Conservation (phyloP, 805 yeast species). For the Zygotorulaspora chibaensis region DNA sequence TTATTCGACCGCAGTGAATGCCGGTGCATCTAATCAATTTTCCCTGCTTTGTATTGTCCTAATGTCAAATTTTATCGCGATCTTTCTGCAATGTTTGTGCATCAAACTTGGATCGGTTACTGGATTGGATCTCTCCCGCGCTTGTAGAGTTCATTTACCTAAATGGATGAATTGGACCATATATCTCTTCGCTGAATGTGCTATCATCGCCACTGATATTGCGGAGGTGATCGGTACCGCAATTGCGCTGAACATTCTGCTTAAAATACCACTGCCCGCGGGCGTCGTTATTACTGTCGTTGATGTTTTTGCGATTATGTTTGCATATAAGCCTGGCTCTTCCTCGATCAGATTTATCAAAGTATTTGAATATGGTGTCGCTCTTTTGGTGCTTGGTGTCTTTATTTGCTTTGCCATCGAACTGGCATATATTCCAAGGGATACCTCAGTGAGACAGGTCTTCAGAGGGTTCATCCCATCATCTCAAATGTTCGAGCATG, state of each 20-base stretch:
- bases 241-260: slow-evolving; percentile 71
- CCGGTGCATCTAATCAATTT: slow-evolving; percentile 78
- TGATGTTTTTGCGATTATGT: slow-evolving; percentile 74
- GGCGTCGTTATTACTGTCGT: slow-evolving; percentile 77
- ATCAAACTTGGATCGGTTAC: slow-evolving; percentile 86
- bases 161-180: slow-evolving; percentile 56
- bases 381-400: slow-evolving; percentile 65
- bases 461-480: slow-evolving; percentile 69
- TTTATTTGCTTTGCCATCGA: slow-evolving; percentile 77
- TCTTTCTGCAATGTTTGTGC: slow-evolving; percentile 75
- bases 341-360: slow-evolving; percentile 72
- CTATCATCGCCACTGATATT: slow-evolving; percentile 86
- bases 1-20: slow-evolving; percentile 82
- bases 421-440: slow-evolving; percentile 49
- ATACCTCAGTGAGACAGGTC: slow-evolving; percentile 46
- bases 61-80: slow-evolving; percentile 79
- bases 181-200: slow-evolving; percentile 79
- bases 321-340: slow-evolving; percentile 72
- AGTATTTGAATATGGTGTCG: slow-evolving; percentile 70
- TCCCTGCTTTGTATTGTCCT: slow-evolving; percentile 67
- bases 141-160: slow-evolving; percentile 71
- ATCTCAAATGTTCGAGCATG: slow-evolving; percentile 44
- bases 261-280: slow-evolving; percentile 66
- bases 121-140: slow-evolving; percentile 82
- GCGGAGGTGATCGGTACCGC: slow-evolving; percentile 96